Base-by-base conservation (phyloP, 2,329 filamentous ascomycete genomes). In the Neophaeococcomyces mojaviensis region DNA sequence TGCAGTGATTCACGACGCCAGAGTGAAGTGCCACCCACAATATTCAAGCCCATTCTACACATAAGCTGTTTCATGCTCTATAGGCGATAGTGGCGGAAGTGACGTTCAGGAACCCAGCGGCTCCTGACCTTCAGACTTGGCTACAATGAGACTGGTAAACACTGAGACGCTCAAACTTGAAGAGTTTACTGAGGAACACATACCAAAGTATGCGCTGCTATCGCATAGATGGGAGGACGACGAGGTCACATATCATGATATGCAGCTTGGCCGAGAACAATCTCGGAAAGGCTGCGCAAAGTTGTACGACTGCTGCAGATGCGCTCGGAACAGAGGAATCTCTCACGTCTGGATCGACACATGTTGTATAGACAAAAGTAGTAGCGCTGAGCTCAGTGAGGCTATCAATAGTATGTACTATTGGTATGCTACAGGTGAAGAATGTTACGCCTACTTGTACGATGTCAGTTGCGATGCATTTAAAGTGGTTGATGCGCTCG, bases 191-290 rank as follows among this genome's bases (percentile, higher is more conserved):
- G 33, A 18, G 5, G 16, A 41, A 16, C 12, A 46, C 4, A 12
- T 45, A 16, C 48, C 50, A 4, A 18, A 16, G 18, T 60, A 60
- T 48, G 57, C 58, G 7, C 57, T 60, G 30, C 55, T 60, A 16
- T 59, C 55, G 22, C 58, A 60, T 43, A 44, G 48, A 26, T 59
- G 58, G 55, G 49, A 50, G 26, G 19, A 39, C 9, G 53, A 57
- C n/a, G 57, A 60, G 40, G 55, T 58, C 8, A 38, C 46, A 4
- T 51, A 56, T 18, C 50, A 55, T 24, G 55, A 58, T 16, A 43
- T 52, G 12, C 3, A 47, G n/a, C 12, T 3, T 9, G 26, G 3
- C 4, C 22, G 16, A n/a, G 16, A 43, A 24, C 7, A 34, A 28
- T 12, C 28, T 22, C 19, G 22, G 19, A 44, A 48, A 26, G 40